Evolutionary conservation across 805 yeast genomes (phyloP).

Genomic region (Wickerhamiella cacticola): DNA sequence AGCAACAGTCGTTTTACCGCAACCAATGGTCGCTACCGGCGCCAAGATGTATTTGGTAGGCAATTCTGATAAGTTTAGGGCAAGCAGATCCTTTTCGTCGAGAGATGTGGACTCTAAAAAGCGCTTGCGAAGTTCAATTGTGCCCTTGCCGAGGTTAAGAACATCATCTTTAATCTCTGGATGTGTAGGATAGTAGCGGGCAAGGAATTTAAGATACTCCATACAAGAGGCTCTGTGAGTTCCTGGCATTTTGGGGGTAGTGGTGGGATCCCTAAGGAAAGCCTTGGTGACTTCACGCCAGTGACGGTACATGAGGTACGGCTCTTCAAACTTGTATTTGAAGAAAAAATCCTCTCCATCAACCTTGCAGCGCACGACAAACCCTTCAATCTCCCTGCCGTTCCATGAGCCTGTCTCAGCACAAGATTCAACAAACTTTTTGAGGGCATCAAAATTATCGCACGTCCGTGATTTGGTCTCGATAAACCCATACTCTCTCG

Average conservation of each 20-base stretch:
- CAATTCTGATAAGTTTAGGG: slow-evolving; percentile 28
- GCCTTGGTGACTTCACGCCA: slow-evolving; percentile 76
- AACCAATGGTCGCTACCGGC: slow-evolving; percentile 84
- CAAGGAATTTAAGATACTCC: slow-evolving; percentile 57
- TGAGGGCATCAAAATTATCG: slow-evolving; percentile 33
- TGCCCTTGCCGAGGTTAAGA: slow-evolving; percentile 46
- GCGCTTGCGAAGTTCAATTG: slow-evolving; percentile 55
- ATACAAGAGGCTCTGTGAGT: slow-evolving; percentile 51
- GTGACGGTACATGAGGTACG: slow-evolving; percentile 79
- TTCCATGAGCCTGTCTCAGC: slow-evolving; percentile 59
- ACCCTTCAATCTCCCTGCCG: slow-evolving; percentile 76
- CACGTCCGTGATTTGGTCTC: slow-evolving; percentile 39
- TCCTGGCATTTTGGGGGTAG: slow-evolving; percentile 23
- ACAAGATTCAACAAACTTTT: slow-evolving; percentile 42
- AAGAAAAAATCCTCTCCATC: slow-evolving; percentile 50
- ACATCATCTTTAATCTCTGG: slow-evolving; percentile 38
- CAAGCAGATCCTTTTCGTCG: slow-evolving; percentile 48
- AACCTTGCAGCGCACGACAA: slow-evolving; percentile 62
- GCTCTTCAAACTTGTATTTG: slow-evolving; percentile 92
- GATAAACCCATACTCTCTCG: slow-evolving; percentile 53
- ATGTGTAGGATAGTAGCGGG: slow-evolving; percentile 41
- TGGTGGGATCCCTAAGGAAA: slow-evolving; percentile 29
- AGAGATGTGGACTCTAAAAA: slow-evolving; percentile 46
- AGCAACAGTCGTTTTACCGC: slow-evolving; percentile 85
- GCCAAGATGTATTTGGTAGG: slow-evolving; percentile 50